Evolutionary conservation across 805 yeast species (phyloP).

Genomic region (Metschnikowia koreensis): DNA sequence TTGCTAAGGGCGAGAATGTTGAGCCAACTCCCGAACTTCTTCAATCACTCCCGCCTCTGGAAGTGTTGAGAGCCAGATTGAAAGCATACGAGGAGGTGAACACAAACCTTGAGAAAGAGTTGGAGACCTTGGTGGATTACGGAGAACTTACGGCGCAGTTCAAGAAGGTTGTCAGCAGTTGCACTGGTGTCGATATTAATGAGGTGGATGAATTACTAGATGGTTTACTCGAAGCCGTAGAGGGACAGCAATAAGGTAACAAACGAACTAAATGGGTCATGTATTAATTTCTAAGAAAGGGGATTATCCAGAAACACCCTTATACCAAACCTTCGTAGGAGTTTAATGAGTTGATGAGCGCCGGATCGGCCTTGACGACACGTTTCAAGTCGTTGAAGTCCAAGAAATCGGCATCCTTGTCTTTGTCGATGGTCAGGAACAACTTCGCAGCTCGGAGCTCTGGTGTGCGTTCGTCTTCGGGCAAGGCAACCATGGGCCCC

Average conservation of each 20-base stretch:
- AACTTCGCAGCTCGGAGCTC: constrained; percentile 82
- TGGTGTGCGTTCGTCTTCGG: constrained; percentile 90
- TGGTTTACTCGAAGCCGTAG: constrained; percentile 86
- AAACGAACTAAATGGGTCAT: constrained; percentile 78
- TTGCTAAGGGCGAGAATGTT: constrained; percentile 31
- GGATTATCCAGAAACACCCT: constrained; percentile 32
- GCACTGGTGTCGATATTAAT: constrained; percentile 82
- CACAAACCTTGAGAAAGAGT: constrained; percentile 48
- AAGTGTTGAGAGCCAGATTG: constrained; percentile 70
- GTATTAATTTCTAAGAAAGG: constrained; percentile 73
- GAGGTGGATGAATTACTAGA: constrained; percentile 80
- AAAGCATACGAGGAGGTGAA: constrained; percentile 77
- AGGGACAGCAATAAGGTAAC: constrained; percentile 63
- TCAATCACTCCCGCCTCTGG: constrained; percentile 42
- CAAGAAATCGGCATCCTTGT: constrained; percentile 59
- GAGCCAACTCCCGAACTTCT: constrained; percentile 27
- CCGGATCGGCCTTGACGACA: constrained; percentile 75
- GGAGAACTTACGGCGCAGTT: constrained; percentile 57
- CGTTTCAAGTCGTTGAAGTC: constrained; percentile 82
- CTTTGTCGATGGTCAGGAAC: constrained; percentile 70
- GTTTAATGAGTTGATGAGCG: constrained; percentile 71
- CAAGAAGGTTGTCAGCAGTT: constrained; percentile 81
- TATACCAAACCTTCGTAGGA: constrained; percentile 78
- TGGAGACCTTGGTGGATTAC: constrained; percentile 49
- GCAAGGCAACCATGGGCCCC: constrained; percentile 86